Evolutionary conservation across 371 early-diverging fungal genomes (phyloP).

Genomic region (Homolaphlyctis polyrhiza): DNA sequence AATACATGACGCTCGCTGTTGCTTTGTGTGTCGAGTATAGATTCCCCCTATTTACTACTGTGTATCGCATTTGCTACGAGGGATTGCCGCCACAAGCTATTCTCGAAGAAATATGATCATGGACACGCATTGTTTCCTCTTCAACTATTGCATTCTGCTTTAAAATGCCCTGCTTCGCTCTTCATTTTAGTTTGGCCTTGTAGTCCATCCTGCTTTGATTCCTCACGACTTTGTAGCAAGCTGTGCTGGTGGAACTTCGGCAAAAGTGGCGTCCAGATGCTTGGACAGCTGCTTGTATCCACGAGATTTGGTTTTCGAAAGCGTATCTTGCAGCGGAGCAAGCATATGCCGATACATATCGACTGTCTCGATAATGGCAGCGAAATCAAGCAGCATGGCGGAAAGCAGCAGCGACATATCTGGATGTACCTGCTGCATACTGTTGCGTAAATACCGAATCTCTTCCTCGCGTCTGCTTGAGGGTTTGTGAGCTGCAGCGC

Average conservation of each 20-base stretch:
- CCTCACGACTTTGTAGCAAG: too few species aligned
- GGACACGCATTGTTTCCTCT: too few species aligned
- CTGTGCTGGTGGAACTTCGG: too few species aligned
- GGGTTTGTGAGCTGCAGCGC: too few species aligned
- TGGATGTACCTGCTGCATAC: too few species aligned
- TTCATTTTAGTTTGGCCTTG: too few species aligned
- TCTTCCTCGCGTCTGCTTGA: too few species aligned
- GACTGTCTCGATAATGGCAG: neutral
- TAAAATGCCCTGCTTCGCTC: too few species aligned
- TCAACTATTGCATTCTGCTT: too few species aligned
- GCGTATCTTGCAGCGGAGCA: neutral
- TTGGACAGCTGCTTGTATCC: constrained; percentile 2
- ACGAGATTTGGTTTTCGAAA: neutral
- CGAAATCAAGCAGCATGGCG: neutral
- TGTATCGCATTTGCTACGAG: constrained; percentile 84
- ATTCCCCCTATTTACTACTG: constrained; percentile 84
- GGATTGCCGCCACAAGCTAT: constrained; percentile 27
- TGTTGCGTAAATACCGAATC: too few species aligned
- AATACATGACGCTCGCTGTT: constrained; percentile 3
- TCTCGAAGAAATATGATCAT: constrained; percentile 26
- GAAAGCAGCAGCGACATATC: neutral
- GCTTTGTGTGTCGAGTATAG: too few species aligned
- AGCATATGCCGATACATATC: neutral
- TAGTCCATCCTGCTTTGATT: too few species aligned
- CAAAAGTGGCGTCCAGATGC: neutral